These are phyloP conservation scores for Nymphaea colorata DNA, from an alignment of 164 flowering plant species.

Conservation along the genomic window DNA sequence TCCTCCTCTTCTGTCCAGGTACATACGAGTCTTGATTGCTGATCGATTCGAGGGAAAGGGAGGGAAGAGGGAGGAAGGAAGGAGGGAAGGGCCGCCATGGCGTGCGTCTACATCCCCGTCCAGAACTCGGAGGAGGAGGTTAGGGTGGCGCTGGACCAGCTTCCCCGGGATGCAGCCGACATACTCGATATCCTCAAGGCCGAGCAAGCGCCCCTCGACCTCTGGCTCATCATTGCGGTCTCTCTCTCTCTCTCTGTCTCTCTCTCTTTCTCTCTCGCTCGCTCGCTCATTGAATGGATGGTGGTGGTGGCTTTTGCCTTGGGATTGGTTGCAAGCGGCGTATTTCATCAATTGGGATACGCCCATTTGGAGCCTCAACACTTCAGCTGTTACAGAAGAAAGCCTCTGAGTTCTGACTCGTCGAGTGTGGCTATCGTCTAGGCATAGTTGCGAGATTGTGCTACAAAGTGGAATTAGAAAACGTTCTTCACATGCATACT, in stretches of 20 bases:
- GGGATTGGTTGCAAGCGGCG: too few relatives aligned
- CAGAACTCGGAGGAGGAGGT: slow-evolving; percentile 97
- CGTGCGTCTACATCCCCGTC: slow-evolving; percentile 80
- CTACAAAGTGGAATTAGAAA: too few relatives aligned
- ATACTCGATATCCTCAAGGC: slow-evolving; percentile 97
- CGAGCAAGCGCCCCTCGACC: slow-evolving; percentile 96
- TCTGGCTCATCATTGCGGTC: slow-evolving; percentile 97
- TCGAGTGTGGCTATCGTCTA: too few relatives aligned
- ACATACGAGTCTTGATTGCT: background rate
- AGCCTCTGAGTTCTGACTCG: too few relatives aligned
- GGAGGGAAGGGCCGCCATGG: slow-evolving; percentile 27
- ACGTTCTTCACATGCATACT: too few relatives aligned
- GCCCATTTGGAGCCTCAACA: too few relatives aligned
- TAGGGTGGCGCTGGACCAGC: slow-evolving; percentile 78
- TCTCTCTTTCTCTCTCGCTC: background rate
- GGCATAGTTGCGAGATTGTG: too few relatives aligned
- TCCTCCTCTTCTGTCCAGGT: too few relatives aligned
- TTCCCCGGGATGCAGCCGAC: slow-evolving; percentile 88
- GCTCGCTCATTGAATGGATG: background rate
- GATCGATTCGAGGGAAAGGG: background rate
- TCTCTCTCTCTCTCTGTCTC: slow-evolving; percentile 3
- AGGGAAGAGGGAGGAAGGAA: background rate
- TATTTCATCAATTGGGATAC: too few relatives aligned
- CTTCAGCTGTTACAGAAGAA: too few relatives aligned
- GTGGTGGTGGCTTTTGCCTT: background rate